phyloP scores from a whole-genome alignment of 306 rosid genomes.

The Corylus americana region DNA sequence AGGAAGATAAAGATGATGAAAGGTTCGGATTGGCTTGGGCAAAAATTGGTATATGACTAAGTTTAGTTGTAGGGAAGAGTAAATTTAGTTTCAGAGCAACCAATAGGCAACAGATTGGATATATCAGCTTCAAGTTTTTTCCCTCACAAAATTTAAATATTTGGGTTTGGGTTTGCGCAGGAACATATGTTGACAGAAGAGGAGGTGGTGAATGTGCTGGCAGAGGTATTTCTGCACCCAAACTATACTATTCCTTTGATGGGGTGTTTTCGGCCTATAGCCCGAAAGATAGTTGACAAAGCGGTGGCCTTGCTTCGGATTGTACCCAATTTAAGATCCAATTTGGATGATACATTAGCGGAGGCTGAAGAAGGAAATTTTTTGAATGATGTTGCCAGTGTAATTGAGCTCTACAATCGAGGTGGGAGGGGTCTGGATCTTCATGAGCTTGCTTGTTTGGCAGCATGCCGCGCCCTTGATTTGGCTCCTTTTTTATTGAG shows the following conservation, averaged over 20 bases:
- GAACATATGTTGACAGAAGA: conserved; percentile 55
- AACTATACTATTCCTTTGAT: conserved; percentile 61
- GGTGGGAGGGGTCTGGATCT: conserved; percentile 77
- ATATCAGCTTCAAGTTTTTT: neutral
- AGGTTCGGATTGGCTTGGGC: neutral
- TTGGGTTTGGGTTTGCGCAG: conserved; percentile 33
- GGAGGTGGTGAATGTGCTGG: conserved; percentile 53
- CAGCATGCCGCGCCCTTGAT: conserved; percentile 76
- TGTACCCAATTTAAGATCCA: conserved; percentile 61
- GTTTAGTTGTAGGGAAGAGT: neutral
- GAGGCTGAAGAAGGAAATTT: conserved; percentile 30
- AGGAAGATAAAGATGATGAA: neutral
- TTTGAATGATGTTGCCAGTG: conserved; percentile 44
- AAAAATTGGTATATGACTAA: neutral
- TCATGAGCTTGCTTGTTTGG: conserved; percentile 83
- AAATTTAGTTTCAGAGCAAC: neutral
- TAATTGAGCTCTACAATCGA: conserved; percentile 47
- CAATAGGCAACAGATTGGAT: neutral
- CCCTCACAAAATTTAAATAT: neutral
- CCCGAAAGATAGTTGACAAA: conserved; percentile 48
- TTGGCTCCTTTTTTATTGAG: conserved; percentile 62
- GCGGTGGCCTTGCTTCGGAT: conserved; percentile 55
- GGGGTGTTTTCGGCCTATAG: conserved; percentile 75
- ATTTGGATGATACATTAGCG: conserved; percentile 28
- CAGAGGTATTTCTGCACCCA: conserved; percentile 69